Evolutionary conservation across 192 early-diverging fungal genomes (phyloP).

Genomic region (Fimicolochytrium jonesii): DNA sequence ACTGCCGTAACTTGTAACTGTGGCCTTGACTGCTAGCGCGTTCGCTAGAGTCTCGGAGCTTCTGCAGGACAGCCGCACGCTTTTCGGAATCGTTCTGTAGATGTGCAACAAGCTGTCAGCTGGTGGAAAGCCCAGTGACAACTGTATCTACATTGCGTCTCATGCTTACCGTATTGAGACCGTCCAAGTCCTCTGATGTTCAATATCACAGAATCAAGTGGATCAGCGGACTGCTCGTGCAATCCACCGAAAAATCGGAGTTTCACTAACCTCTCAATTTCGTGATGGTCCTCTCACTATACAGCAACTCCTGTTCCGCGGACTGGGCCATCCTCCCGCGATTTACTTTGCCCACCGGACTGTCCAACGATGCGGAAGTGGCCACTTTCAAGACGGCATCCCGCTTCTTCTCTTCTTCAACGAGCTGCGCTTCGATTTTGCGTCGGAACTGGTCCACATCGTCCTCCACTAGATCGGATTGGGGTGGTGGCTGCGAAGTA

Average conservation of each 20-base stretch:
- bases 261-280: slow-evolving; percentile 17
- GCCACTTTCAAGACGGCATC: slow-evolving; percentile 33
- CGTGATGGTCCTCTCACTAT: slow-evolving; percentile 16
- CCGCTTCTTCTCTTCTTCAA: slow-evolving; percentile 37
- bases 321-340: not conserved
- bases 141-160: too few species aligned
- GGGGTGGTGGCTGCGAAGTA: too few species aligned
- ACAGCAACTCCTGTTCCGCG: too few species aligned
- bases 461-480: slow-evolving; percentile 35
- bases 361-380: too few species aligned
- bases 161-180: slow-evolving; percentile 2
- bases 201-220: too few species aligned
- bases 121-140: too few species aligned
- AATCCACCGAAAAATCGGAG: not conserved
- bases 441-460: slow-evolving; percentile 19
- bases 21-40: slow-evolving; percentile 33
- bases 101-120: too few species aligned
- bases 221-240: not conserved
- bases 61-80: not conserved
- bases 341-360: not conserved
- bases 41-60: not conserved
- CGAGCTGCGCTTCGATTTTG: slow-evolving; percentile 37
- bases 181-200: not conserved
- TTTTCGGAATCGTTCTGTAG: not conserved
- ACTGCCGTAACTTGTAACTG: slow-evolving; percentile 37